These are phyloP conservation scores for Prosopis cineraria DNA, from an alignment of 306 rosid genomes.

Conservation along the genomic window DNA sequence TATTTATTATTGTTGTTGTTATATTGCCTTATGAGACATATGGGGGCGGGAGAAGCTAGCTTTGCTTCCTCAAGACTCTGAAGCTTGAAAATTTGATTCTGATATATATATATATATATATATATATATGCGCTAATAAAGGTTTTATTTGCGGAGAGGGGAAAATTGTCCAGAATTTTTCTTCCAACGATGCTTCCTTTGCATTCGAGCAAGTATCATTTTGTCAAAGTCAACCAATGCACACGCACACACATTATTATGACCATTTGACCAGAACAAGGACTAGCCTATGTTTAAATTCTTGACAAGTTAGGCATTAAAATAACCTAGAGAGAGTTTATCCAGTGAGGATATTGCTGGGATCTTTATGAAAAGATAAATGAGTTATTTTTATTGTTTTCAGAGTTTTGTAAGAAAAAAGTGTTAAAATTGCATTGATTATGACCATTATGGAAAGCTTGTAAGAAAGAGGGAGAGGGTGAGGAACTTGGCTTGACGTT, in stretches of 20 bases:
- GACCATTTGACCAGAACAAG: slow-evolving; percentile 18
- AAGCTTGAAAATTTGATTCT: slow-evolving; percentile 13
- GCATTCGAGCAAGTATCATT: slow-evolving; percentile 72
- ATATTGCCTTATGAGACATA: too few species aligned
- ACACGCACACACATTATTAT: background rate
- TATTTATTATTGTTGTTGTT: too few species aligned
- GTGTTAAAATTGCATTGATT: background rate
- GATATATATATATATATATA: too few species aligned
- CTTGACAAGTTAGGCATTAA: background rate
- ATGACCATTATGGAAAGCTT: background rate
- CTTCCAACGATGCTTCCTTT: slow-evolving; percentile 83
- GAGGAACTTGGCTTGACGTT: background rate
- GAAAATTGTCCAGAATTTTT: slow-evolving; percentile 72
- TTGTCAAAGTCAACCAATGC: slow-evolving; percentile 55
- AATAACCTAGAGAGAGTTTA: too few species aligned
- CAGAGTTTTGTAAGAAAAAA: background rate
- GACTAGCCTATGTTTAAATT: background rate
- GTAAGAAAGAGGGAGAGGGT: background rate
- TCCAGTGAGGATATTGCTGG: background rate
- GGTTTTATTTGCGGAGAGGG: slow-evolving; percentile 50
- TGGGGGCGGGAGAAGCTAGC: slow-evolving; percentile 28
- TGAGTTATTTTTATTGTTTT: slow-evolving; percentile 16
- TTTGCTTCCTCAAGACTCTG: slow-evolving; percentile 67
- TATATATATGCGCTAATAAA: too few species aligned
- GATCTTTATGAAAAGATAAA: background rate